These are phyloP conservation scores for Curvularia verruculosa DNA, from an alignment of 2,329 filamentous ascomycete species.

Conservation along the genomic window DNA sequence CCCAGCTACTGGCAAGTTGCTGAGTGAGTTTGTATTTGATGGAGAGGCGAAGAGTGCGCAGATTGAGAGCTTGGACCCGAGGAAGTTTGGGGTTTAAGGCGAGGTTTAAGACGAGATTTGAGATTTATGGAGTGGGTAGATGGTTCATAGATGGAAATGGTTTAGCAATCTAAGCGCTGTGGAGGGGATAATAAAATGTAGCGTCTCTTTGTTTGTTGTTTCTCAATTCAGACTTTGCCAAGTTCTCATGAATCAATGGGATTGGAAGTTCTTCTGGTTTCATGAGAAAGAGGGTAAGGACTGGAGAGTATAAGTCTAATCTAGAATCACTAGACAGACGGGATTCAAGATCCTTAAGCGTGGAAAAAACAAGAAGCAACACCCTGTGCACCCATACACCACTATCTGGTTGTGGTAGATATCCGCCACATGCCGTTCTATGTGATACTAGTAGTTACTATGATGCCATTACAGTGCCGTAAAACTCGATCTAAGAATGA, in stretches of 20 bases:
- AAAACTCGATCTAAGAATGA: background rate
- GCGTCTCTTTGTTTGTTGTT: background rate
- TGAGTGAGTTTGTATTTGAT: constrained; percentile 56
- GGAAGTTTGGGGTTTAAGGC: constrained; percentile 33
- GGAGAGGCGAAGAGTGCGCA: constrained; percentile 52
- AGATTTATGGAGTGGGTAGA: too few species aligned
- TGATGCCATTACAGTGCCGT: background rate
- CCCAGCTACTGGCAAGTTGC: constrained; percentile 69
- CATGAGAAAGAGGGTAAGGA: background rate
- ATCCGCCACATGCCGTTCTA: background rate
- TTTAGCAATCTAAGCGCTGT: background rate
- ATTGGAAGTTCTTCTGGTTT: background rate
- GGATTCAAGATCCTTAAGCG: background rate
- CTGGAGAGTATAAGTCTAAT: background rate
- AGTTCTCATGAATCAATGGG: background rate
- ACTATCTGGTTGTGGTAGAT: background rate
- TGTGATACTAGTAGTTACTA: background rate
- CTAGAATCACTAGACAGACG: background rate
- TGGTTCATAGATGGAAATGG: too few species aligned
- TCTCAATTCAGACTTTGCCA: background rate
- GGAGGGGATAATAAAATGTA: background rate
- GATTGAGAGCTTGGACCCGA: constrained; percentile 51
- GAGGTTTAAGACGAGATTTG: background rate
- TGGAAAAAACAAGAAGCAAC: background rate
- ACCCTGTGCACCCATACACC: background rate